Conservation (phyloP, 352 stramenopile species). For the Globisporangium parvum region DNA sequence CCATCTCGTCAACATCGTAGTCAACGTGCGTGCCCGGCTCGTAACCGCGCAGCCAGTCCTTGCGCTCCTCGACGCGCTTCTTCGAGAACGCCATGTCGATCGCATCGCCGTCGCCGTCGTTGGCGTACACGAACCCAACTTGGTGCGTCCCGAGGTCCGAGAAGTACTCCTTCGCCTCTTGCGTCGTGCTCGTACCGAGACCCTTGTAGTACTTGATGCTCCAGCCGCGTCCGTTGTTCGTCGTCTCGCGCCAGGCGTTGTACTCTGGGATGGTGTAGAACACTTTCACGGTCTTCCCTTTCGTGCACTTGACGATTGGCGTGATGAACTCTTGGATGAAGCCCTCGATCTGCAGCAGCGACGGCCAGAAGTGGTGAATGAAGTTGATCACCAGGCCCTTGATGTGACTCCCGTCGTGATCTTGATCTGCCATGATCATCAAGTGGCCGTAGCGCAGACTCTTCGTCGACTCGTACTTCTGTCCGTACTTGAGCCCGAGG, state of each 20-base stretch:
- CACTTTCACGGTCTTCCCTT: constrained; percentile 68
- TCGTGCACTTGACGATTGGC: constrained; percentile 96
- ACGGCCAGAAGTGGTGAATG: constrained; percentile 98
- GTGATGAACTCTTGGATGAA: constrained; percentile 97
- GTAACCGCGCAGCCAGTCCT: constrained; percentile 93
- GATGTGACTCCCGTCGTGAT: constrained; percentile 98
- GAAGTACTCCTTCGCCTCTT: constrained; percentile 98
- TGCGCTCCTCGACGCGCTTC: constrained; percentile 93
- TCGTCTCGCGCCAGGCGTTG: constrained; percentile 86
- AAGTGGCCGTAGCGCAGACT: constrained; percentile 94
- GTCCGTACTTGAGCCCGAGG: constrained; percentile 94
- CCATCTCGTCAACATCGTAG: constrained; percentile 89
- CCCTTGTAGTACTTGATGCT: constrained; percentile 99
- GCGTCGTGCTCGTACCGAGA: constrained; percentile 96
- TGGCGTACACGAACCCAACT: constrained; percentile 92
- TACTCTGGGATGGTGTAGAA: constrained; percentile 99
- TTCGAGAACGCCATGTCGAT: constrained; percentile 99
- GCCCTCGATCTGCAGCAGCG: constrained; percentile 86
- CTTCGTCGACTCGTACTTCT: constrained; percentile 89
- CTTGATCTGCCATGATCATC: constrained; percentile 99
- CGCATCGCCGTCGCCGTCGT: constrained; percentile 79
- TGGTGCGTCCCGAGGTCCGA: constrained; percentile 91
- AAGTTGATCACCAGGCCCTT: constrained; percentile 99
- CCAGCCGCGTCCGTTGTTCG: constrained; percentile 90
- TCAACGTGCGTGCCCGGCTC: constrained; percentile 87